phyloP scores from a whole-genome alignment of 192 early-diverging fungal species.

The Obelidium mucronatum region DNA sequence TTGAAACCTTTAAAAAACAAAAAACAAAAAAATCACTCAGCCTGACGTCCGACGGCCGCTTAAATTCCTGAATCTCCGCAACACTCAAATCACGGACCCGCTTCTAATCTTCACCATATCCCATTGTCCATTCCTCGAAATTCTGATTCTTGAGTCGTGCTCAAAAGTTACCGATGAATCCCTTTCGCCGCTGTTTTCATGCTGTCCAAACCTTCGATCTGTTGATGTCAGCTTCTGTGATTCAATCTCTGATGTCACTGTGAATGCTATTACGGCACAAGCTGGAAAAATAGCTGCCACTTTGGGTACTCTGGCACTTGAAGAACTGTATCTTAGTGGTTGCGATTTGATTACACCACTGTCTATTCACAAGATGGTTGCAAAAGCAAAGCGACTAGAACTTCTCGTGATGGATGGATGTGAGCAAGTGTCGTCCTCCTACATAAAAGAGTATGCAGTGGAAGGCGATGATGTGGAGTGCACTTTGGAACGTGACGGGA shows the following conservation, averaged over 20 bases:
- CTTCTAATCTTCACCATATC: constrained; percentile 48
- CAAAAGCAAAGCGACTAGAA: constrained; percentile 39
- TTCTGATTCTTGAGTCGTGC: constrained; percentile 58
- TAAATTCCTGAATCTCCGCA: constrained; percentile 55
- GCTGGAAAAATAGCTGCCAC: constrained; percentile 8
- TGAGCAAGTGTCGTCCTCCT: constrained; percentile 46
- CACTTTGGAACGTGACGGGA: constrained; percentile 43
- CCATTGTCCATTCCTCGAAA: constrained; percentile 53
- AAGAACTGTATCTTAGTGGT: constrained; percentile 54
- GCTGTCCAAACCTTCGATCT: constrained; percentile 42
- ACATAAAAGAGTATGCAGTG: constrained; percentile 47
- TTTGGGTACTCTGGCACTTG: background rate
- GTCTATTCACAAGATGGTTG: constrained; percentile 52
- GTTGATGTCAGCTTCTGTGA: constrained; percentile 60
- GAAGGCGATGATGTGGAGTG: constrained; percentile 56
- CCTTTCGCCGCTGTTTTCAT: constrained; percentile 49
- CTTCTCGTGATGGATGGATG: constrained; percentile 61
- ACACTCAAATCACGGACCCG: constrained; percentile 54
- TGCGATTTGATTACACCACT: constrained; percentile 51
- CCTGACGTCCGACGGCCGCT: constrained; percentile 42
- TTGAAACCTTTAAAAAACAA: background rate
- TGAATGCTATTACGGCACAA: constrained; percentile 48
- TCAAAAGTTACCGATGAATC: constrained; percentile 49
- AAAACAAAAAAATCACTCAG: background rate
- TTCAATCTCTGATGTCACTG: constrained; percentile 49